Evolutionary conservation across 2,329 filamentous ascomycete genomes (phyloP), one percentile per base, ranked within the genome.

Genomic region (Ophiocordyceps unilateralis): DNA sequence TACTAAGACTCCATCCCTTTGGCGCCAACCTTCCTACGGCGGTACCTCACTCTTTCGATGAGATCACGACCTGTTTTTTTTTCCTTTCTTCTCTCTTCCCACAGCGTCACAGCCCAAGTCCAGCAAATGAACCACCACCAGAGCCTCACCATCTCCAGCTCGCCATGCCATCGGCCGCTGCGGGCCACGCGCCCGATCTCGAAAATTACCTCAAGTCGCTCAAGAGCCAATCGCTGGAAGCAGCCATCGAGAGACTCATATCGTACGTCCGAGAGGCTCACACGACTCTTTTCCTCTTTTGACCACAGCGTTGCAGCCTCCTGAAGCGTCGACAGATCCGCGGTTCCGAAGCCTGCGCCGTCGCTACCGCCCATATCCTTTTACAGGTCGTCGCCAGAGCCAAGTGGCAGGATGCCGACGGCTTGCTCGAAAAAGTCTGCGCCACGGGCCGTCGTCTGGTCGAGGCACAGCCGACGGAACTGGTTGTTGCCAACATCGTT

Each of bases 401-500:
- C 51, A 83, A 81, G 58, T 88, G 81, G 65, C 72, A 73, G 47
- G 82, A 89, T 58, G 80, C 87, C 40, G 74, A 78, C 41, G 78
- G 81, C 53, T 76, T 98, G 41, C 76, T 96, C 46, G 75, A 81
- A 52, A 79, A 84, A 50, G 79, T 98, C 47, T 79, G 83, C 49
- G 73, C 78, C 46, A 78, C 89, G 21, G 91, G 91, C 44, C 74
- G 78, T 51, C 76, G 78, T 44, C 70, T 98, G 38, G 79, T 83
- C 30, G 76, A 81, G 44, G 88, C 91, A 8, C 86, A 93, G 54
- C 89, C 89, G 15, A 76, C 82, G 47, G 91, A 96, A 64, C 80
- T 94, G 52, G 85, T 87, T 5, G 86, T 95, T 39, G 89, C 87
- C 42, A 98, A 98, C 56, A 88, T 98, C 51, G 85, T 95, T 40